Evolutionary conservation across 1,284 basidiomycete genomes (phyloP), one percentile per base, ranked within the genome.

Genomic region (Coniferiporia sulphurascens): DNA sequence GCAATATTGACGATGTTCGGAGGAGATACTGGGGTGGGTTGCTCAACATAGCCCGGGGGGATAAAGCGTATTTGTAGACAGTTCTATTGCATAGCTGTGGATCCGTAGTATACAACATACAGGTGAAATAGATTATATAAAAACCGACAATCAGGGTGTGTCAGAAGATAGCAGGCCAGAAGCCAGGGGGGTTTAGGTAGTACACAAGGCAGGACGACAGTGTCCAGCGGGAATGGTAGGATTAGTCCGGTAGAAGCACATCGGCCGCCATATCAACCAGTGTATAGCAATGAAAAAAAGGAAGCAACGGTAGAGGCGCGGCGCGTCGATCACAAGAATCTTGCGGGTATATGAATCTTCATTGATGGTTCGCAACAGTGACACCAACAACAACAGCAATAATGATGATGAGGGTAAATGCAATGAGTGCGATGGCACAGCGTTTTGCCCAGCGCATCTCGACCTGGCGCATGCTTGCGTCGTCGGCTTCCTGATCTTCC

Each of bases 391-490:
- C 52, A 19, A 58, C 56, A 5, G 60, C 55, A 17, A 62, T 35
- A 21, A 51, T 44, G 22, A 62, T 49, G 27, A 58, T 15, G 19
- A 55, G 10, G 36, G 55, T 36, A 38, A 62, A 55, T 7, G 17
- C 48, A 22, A 55, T n/a, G 17, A 62, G 56, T 17, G 60, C 60
- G 32, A 53, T 36, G 38, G 36, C 60, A 38, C 60, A 62, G 22
- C 60, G 60, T 36, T 45, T 41, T n/a, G 60, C 56, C 60, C 60
- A 62, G 27, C 56, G 56, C 32, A 62, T 49, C 38, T 62, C 60
- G 19, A 51, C 45, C 13, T 27, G 43, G 35, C 60, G 60, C 48
- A 62, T 62, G 21, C 43, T 55, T 48, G 46, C 45, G 34, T 48
- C 52, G 12, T 58, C 60, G 10, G 46, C 52, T 17, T 62, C 56